phyloP scores from a whole-genome alignment of 2,329 filamentous ascomycete genomes.

The Cordyceps farinosa region DNA sequence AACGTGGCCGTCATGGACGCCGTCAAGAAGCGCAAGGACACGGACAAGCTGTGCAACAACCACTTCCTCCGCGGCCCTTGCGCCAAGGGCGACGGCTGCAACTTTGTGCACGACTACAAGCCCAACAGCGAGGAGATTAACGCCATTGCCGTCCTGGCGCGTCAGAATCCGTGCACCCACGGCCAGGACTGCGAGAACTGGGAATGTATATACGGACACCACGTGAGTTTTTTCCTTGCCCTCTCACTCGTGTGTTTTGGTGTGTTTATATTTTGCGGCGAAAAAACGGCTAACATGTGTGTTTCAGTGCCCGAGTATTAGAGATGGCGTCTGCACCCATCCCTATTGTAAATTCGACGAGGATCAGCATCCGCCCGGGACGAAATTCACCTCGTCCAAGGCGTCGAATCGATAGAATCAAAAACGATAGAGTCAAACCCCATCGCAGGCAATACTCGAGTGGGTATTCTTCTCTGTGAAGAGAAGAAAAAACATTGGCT shows the following conservation, averaged over 20 bases:
- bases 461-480: not conserved
- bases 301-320: slow-evolving; percentile 50
- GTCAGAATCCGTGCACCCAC: slow-evolving; percentile 54
- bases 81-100: slow-evolving; percentile 50
- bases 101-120: slow-evolving; percentile 55
- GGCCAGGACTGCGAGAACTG: slow-evolving; percentile 56
- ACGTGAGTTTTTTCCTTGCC: slow-evolving; percentile 41
- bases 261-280: too few relatives aligned
- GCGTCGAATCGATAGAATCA: not conserved
- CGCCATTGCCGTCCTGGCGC: slow-evolving; percentile 53
- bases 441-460: not conserved
- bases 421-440: not conserved
- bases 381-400: slow-evolving; percentile 34
- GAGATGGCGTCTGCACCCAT: slow-evolving; percentile 48
- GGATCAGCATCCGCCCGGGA: slow-evolving; percentile 55
- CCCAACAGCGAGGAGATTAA: slow-evolving; percentile 51
- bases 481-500: not conserved
- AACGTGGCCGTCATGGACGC: slow-evolving; percentile 46
- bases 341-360: slow-evolving; percentile 53
- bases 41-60: slow-evolving; percentile 59
- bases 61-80: slow-evolving; percentile 58
- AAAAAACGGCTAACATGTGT: slow-evolving; percentile 13
- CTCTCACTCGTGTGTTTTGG: too few relatives aligned
- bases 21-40: slow-evolving; percentile 53
- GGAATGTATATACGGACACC: slow-evolving; percentile 61